Evolutionary conservation across 768 basidiomycete species (phyloP), one percentile per base, ranked within the genome.

Genomic region (Galerina sulciceps): DNA sequence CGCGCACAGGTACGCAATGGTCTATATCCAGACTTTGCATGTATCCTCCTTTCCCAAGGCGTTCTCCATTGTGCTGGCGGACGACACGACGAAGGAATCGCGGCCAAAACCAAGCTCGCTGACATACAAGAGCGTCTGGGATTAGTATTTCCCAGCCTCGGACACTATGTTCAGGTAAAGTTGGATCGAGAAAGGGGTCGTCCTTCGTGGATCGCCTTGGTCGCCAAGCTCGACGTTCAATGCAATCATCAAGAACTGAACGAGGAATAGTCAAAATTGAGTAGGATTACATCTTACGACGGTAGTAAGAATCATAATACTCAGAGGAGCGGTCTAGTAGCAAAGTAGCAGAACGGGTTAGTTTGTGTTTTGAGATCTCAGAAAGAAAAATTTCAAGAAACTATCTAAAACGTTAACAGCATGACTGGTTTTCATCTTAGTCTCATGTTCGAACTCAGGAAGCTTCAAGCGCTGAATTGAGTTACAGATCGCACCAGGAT

Each of bases 51-150:
- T n/a, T 22, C 37, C 6, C n/a, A 44, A 10, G 53, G 53, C 1
- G 22, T 62, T 5, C 26, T 57, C 35, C 37, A 54, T 55, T 62
- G 61, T 22, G 49, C 57, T 4, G 20, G 15, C 11, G 57, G 53
- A n/a, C 20, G 36, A 26, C 61, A 58, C 26, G 53, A 55, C 13
- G 57, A 58, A 36, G 61, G 61, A 1, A 35, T 38, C 22, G 23
- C 26, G 9, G 46, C 47, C 17, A 37, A 23, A 42, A 42, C 2
- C 10, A n/a, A 15, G 14, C 41, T 54, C 10, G 26, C 13, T 1
- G 17, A 18, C 18, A 15, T 59, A 2, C 23, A 41, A n/a, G 34
- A 26, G 20, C 53, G 47, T 2, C 52, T 59, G 2, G 1, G 31
- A n/a, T 26, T 34, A 13, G 26, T 20, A 11, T 34, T 48, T 10